Conservation (phyloP, 192 early-diverging fungal species). For the Mortierella antarctica region DNA sequence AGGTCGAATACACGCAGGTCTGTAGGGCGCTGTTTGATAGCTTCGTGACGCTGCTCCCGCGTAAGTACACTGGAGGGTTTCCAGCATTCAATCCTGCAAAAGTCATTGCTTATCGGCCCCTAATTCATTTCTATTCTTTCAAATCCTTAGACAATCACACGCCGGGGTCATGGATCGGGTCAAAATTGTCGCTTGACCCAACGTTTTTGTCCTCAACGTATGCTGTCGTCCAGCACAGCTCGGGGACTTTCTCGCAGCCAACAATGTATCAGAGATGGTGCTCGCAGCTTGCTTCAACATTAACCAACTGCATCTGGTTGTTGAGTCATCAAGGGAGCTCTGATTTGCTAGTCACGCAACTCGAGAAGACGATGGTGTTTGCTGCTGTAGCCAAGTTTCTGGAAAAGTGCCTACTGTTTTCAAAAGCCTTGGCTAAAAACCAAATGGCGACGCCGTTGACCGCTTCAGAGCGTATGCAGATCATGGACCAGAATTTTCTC, state of each 20-base stretch:
- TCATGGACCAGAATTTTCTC: constrained; percentile 44
- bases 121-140: neutral
- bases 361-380: constrained; percentile 6
- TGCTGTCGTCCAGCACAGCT: neutral
- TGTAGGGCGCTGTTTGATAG: constrained; percentile 72
- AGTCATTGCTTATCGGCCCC: too few relatives aligned
- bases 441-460: constrained; percentile 18
- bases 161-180: constrained; percentile 34
- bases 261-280: constrained; percentile 41
- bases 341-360: constrained; percentile 3
- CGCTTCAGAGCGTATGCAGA: constrained; percentile 7
- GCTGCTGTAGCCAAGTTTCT: constrained; percentile 26
- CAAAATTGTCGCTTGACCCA: constrained; percentile 18
- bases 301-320: constrained; percentile 52
- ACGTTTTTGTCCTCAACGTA: constrained; percentile 17
- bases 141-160: constrained; percentile 12
- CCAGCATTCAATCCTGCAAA: too few relatives aligned
- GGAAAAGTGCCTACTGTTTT: constrained; percentile 28
- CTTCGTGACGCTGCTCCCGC: constrained; percentile 58
- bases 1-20: constrained; percentile 69
- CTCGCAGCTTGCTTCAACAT: constrained; percentile 26
- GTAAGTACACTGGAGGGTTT: constrained; percentile 35
- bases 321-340: constrained; percentile 24
- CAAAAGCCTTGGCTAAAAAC: neutral
- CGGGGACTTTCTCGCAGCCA: constrained; percentile 13